Evolutionary conservation across 805 yeast species (phyloP).

Genomic region (Saccharomycopsis javanensis): DNA sequence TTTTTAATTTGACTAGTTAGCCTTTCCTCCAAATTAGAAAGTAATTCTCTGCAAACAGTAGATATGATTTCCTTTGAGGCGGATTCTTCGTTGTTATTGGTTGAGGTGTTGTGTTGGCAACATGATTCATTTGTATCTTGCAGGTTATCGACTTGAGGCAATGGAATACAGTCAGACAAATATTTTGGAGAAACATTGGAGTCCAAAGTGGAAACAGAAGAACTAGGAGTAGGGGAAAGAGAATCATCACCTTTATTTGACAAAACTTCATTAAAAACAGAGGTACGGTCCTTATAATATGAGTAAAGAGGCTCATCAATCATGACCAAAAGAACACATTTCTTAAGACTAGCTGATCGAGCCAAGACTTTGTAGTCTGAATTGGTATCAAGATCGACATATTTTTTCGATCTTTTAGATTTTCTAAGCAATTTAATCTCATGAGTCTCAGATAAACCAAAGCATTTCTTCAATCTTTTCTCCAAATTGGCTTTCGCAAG

Average conservation of each 20-base stretch:
- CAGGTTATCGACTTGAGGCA: not conserved
- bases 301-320: conserved; percentile 3
- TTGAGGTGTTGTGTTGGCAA: not conserved
- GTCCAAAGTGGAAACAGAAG: not conserved
- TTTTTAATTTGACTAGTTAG: not conserved
- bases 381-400: conserved; percentile 30
- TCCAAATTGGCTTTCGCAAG: conserved; percentile 1
- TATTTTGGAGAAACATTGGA: not conserved
- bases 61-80: not conserved
- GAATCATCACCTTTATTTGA: not conserved
- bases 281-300: not conserved
- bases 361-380: conserved; percentile 35
- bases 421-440: conserved; percentile 26
- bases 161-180: not conserved
- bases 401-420: conserved; percentile 37
- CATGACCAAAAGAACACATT: conserved; percentile 30
- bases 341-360: conserved; percentile 41
- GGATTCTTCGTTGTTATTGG: not conserved
- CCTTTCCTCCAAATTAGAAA: not conserved
- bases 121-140: not conserved
- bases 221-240: not conserved
- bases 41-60: not conserved
- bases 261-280: not conserved
- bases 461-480: not conserved
- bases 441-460: not conserved